Conservation (phyloP, 2,329 filamentous ascomycete genomes). For the Venturia oleaginea region DNA sequence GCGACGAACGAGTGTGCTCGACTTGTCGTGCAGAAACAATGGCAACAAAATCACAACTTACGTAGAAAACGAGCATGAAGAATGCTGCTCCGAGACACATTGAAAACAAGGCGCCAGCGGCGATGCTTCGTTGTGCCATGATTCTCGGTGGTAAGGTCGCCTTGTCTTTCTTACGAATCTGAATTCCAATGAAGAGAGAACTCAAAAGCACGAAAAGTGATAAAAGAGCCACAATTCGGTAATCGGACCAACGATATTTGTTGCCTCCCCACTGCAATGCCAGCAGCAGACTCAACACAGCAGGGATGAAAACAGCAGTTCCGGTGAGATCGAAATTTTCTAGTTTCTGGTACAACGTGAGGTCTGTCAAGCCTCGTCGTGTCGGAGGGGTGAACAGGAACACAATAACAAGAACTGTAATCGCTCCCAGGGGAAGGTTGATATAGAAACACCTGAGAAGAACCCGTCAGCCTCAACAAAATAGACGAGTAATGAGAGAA, state of each 20-base stretch:
- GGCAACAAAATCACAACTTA: background rate
- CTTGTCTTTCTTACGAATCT: slow-evolving; percentile 1
- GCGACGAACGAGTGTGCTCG: slow-evolving; percentile 27
- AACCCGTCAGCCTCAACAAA: background rate
- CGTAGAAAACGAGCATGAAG: slow-evolving; percentile 11
- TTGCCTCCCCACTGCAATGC: slow-evolving; percentile 30
- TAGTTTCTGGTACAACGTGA: background rate
- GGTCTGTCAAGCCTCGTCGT: background rate
- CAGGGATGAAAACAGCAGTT: slow-evolving; percentile 24
- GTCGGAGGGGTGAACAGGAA: background rate
- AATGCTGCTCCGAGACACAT: slow-evolving; percentile 10
- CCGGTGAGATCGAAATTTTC: slow-evolving; percentile 17
- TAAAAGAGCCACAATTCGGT: slow-evolving; percentile 37
- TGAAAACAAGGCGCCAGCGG: background rate
- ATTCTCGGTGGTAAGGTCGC: slow-evolving; percentile 11
- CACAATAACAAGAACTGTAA: slow-evolving; percentile 16
- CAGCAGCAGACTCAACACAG: slow-evolving; percentile 24
- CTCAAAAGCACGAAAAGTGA: slow-evolving; percentile 34
- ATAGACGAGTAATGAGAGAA: background rate
- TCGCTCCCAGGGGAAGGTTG: slow-evolving; percentile 20
- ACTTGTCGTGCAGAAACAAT: slow-evolving; percentile 23
- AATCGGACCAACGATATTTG: slow-evolving; percentile 32
- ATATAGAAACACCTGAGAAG: slow-evolving; percentile 21
- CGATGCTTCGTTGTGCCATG: background rate
- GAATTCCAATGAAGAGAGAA: slow-evolving; percentile 29